These are phyloP conservation scores for Hemisphaericaspora nanyangensis DNA, from an alignment of 805 yeast species.

Conservation along the genomic window DNA sequence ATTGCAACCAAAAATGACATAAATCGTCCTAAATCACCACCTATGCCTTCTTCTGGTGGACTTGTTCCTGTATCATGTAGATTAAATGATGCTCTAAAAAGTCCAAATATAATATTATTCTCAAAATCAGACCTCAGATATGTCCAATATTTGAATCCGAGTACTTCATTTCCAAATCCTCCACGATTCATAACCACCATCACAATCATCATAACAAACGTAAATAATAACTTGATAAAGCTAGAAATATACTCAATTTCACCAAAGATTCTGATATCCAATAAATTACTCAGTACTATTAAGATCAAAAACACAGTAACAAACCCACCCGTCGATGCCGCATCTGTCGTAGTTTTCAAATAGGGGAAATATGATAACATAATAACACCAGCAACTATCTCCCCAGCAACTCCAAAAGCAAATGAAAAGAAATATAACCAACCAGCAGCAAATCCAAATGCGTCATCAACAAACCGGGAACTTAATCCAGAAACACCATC, in stretches of 20 bases:
- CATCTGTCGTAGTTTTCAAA: conserved; percentile 45
- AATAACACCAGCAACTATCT: conserved; percentile 75
- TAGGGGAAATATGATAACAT: conserved; percentile 65
- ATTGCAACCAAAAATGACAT: conserved; percentile 59
- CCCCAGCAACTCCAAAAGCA: conserved; percentile 71
- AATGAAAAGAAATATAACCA: conserved; percentile 73
- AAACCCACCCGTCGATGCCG: conserved; percentile 51
- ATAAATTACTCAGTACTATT: conserved; percentile 49
- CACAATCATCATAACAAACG: conserved; percentile 52
- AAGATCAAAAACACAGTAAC: conserved; percentile 56
- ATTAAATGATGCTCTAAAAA: conserved; percentile 71
- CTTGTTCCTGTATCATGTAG: conserved; percentile 53
- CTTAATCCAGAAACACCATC: conserved; percentile 76
- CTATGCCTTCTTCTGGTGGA: conserved; percentile 52
- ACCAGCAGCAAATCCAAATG: conserved; percentile 72
- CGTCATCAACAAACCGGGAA: conserved; percentile 72
- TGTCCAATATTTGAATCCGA: conserved; percentile 72
- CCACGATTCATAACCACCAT: conserved; percentile 67
- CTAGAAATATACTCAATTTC: conserved; percentile 68
- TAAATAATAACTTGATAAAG: conserved; percentile 50
- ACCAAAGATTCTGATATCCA: conserved; percentile 71
- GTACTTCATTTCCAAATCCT: conserved; percentile 32
- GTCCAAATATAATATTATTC: conserved; percentile 55
- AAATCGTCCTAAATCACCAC: conserved; percentile 58
- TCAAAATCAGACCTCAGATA: conserved; percentile 45